Conservation (phyloP, 2,329 filamentous ascomycete genomes). For the Colletotrichum musae region DNA sequence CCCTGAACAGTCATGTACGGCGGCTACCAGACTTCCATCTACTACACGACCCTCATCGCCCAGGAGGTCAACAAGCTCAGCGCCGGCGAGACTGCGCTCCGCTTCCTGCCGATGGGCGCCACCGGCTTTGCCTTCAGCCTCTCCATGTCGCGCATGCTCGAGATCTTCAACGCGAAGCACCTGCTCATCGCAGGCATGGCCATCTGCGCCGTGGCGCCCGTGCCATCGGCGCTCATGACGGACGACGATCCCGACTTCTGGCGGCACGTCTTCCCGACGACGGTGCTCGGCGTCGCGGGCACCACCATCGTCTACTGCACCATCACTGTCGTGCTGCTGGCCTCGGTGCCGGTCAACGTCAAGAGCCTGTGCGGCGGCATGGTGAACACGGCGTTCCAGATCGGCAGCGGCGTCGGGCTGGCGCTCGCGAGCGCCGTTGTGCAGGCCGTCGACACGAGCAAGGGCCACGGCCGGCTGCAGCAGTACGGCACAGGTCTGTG, state of each 20-base stretch:
- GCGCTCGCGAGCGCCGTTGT: conserved; percentile 29
- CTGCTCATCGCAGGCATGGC: conserved; percentile 27
- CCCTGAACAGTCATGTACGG: conserved; percentile 29
- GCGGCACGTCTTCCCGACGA: conserved; percentile 36
- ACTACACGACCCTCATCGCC: conserved; percentile 36
- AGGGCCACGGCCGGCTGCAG: conserved; percentile 21
- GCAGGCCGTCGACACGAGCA: conserved; percentile 29
- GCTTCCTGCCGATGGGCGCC: conserved; percentile 33
- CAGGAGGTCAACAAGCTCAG: conserved; percentile 37
- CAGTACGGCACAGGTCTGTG: conserved; percentile 31
- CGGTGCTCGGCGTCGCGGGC: conserved; percentile 30
- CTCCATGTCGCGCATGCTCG: conserved; percentile 37
- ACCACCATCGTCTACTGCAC: conserved; percentile 38
- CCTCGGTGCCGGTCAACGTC: conserved; percentile 33
- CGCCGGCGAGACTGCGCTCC: conserved; percentile 29
- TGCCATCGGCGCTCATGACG: conserved; percentile 30
- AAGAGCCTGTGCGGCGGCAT: conserved; percentile 39
- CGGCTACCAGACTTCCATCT: conserved; percentile 35
- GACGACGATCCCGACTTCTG: conserved; percentile 35
- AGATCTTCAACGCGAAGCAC: conserved; percentile 33
- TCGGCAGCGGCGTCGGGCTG: conserved; percentile 31
- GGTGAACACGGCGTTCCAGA: conserved; percentile 38
- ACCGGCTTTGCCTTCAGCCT: conserved; percentile 36
- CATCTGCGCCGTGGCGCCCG: conserved; percentile 29
- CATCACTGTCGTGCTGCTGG: conserved; percentile 37